Evolutionary conservation across 257 asterid species (phyloP), one percentile per base, ranked within the genome.

Genomic region (Rauvolfia tetraphylla): DNA sequence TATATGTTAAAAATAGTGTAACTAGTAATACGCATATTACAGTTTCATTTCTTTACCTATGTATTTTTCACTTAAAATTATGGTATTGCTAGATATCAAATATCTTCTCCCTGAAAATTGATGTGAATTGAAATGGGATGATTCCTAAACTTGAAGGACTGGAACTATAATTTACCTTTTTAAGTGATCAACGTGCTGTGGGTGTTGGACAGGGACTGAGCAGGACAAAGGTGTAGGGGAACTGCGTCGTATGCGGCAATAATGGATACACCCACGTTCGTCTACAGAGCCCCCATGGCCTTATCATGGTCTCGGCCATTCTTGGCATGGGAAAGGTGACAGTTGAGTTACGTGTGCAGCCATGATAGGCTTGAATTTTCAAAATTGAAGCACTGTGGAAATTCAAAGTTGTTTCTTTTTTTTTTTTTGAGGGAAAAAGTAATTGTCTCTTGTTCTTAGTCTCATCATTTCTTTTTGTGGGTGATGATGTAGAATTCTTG

Each of bases 211-310:
- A 66, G 17, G 29, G 34, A 22, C 3, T 56, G 31, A 20, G 59
- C 2, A 53, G 57, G 59, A 18, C 41, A 41, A 1, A 10, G 10
- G 11, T 39, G 18, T 1, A 27, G 46, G 71, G 10, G 25, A 51
- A 66, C 22, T 18, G 53, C 31, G 29, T 76, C 6, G 33, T 22
- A 23, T n/a, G 48, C 11, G 31, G 65, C 67, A 66, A 76, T 49
- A 68, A 49, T 38, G 49, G 57, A 67, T 67, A 53, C 7, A 25
- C 74, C 79, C 62, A 76, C 41, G 73, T 76, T 51, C 65, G 73
- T 33, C 66, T 6, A 75, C 79, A 66, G 20, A 8, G 51, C 33
- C 11, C 12, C 70, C 25, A 44, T 10, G 41, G 41, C 4, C 75
- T 3, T 44, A 70, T 71, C 20, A 57, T 58, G 70, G 68, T 13